Evolutionary conservation across 2,329 filamentous ascomycete genomes (phyloP), one percentile per base, ranked within the genome.

Genomic region (Pseudogymnoascus verrucosus): DNA sequence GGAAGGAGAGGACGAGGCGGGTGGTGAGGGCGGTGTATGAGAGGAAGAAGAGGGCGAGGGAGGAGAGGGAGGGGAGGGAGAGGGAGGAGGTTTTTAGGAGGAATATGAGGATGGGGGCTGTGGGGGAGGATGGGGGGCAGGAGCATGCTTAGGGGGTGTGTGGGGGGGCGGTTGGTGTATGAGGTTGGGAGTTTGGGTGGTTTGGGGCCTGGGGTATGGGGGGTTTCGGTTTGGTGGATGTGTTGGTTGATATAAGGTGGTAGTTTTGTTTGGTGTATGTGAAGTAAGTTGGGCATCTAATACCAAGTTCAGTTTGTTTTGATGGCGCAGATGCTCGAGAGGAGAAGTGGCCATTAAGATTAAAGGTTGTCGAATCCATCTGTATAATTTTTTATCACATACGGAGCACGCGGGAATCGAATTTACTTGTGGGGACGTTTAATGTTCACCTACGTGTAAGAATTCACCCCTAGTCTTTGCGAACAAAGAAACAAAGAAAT

Each of bases 11-110:
- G 75, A 90, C 95, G 19, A 87, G 85, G 67, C 82, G 86, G 21
- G 91, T 91, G 1, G 86, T 99, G 0, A 80, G 89, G 61, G 95
- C 92, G 3, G 91, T 99, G 1, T 99, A 96, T 75, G 91, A 97
- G 80, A 82, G 95, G 66, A 96, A 96, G 81, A 95, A 89, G 78
- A 84, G 81, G 73, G 71, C 79, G 65, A 80, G 92, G 14, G 76
- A 89, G 71, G 79, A 85, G 65, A 76, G 73, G 16, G 82, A 86
- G 70, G 72, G 69, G 5, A 72, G 68, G 2, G 73, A 74, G 54
- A 74, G 72, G 66, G 69, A 71, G 42, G 78, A 79, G 63, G 74
- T 75, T 61, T 79, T 77, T 36, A 77, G 82, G 59, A 76, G 77
- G 63, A 76, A 81, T 12, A 73, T 85, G 37, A 76, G 79, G 66